These are phyloP conservation scores for Trichaptum fuscoviolaceum DNA, from an alignment of 768 basidiomycete species.

Conservation along the genomic window DNA sequence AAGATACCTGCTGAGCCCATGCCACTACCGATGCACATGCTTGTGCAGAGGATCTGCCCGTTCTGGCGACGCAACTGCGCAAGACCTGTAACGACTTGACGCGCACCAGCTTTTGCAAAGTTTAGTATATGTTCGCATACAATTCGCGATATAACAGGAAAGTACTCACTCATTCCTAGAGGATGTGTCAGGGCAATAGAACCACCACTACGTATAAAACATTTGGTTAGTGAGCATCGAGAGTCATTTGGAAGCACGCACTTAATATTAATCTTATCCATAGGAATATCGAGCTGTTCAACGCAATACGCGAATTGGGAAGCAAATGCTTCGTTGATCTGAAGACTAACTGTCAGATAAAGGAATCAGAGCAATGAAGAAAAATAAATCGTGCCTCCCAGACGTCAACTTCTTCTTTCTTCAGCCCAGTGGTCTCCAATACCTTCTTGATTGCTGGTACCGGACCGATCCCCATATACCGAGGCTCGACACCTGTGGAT, in stretches of 20 bases:
- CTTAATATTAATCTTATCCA: conserved; percentile 85
- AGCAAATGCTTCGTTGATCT: conserved; percentile 88
- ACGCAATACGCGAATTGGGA: conserved; percentile 93
- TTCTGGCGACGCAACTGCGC: conserved; percentile 70
- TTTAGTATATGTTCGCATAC: conserved; percentile 14
- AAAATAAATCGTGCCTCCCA: conserved; percentile 51
- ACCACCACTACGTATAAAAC: conserved; percentile 57
- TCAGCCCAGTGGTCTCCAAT: conserved; percentile 53
- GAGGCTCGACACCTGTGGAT: conserved; percentile 63
- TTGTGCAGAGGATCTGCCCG: conserved; percentile 71
- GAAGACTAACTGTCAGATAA: not conserved
- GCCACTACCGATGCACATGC: conserved; percentile 76
- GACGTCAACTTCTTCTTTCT: conserved; percentile 68
- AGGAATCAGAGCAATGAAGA: not conserved
- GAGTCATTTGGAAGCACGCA: conserved; percentile 28
- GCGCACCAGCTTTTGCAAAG: conserved; percentile 57
- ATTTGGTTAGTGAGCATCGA: not conserved
- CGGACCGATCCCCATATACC: conserved; percentile 75
- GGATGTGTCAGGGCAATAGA: conserved; percentile 83
- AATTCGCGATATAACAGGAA: conserved; percentile 3
- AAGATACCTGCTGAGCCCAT: conserved; percentile 86
- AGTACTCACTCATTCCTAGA: conserved; percentile 72
- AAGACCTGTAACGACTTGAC: conserved; percentile 87
- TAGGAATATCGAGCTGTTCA: conserved; percentile 68
- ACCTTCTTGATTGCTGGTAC: conserved; percentile 67